A percentile compares a stretch with the other conserved stretches of the same genome.
phyloP scores from a whole-genome alignment of 768 basidiomycete genomes.

The Stropharia rugosoannulata region DNA sequence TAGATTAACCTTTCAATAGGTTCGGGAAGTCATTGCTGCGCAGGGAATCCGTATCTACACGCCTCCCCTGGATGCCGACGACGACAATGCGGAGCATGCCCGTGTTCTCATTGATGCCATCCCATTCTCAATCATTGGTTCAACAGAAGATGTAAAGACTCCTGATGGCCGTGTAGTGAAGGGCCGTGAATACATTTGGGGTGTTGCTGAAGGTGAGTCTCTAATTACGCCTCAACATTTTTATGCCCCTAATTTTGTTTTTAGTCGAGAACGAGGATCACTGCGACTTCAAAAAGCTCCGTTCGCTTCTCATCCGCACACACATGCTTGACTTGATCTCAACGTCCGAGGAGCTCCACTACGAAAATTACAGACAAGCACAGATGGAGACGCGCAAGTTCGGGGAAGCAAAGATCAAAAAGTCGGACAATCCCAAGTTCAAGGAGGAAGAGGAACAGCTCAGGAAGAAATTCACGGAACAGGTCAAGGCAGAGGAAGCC shows the following conservation, averaged over 20 bases:
- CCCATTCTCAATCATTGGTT: slow-evolving; percentile 98
- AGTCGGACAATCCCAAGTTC: slow-evolving; percentile 99
- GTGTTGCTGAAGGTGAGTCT: slow-evolving; percentile 91
- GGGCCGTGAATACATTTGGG: slow-evolving; percentile 98
- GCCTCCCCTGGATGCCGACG: slow-evolving; percentile 89
- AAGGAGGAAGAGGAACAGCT: slow-evolving; percentile 98
- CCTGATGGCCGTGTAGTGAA: slow-evolving; percentile 91
- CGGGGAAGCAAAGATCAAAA: slow-evolving; percentile 97
- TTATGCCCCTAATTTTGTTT: neutral
- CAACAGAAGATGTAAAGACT: slow-evolving; percentile 91
- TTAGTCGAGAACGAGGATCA: slow-evolving; percentile 98
- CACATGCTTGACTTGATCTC: slow-evolving; percentile 99
- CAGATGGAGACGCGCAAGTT: slow-evolving; percentile 99
- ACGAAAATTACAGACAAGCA: slow-evolving; percentile 96
- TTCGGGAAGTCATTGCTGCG: slow-evolving; percentile 86
- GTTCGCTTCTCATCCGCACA: slow-evolving; percentile 92
- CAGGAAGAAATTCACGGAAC: slow-evolving; percentile 97
- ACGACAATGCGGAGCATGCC: slow-evolving; percentile 85
- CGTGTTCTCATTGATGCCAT: slow-evolving; percentile 86
- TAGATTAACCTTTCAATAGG: slow-evolving; percentile 38
- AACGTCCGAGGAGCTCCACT: slow-evolving; percentile 93
- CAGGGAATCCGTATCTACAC: slow-evolving; percentile 96
- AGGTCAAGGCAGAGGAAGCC: slow-evolving; percentile 98
- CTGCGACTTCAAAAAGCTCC: slow-evolving; percentile 98
- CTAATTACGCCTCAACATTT: neutral